Conservation (phyloP, 768 basidiomycete species). For the Crucibulum laeve region DNA sequence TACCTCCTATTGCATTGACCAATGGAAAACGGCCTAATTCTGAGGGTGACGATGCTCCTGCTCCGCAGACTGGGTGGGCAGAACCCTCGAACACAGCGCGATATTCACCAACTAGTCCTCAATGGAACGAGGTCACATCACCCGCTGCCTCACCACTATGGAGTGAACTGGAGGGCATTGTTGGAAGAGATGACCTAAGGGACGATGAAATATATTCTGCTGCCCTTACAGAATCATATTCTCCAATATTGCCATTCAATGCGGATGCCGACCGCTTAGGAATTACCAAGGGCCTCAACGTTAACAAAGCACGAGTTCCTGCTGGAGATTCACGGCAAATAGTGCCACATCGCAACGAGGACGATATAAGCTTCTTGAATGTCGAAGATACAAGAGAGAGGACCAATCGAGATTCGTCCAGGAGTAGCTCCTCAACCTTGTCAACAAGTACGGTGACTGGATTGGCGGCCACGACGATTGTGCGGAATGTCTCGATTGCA, state of each 20-base stretch:
- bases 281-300: not conserved
- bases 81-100: conserved; percentile 1
- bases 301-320: no score
- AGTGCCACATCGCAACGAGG: conserved; percentile 2
- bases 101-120: conserved; percentile 4
- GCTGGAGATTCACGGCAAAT: conserved; percentile 3
- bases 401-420: conserved; percentile 38
- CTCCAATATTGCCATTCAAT: conserved; percentile 19
- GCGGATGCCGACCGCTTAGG: conserved; percentile 5
- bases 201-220: conserved; percentile 15
- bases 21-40: not conserved
- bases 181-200: conserved; percentile 16
- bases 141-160: conserved; percentile 10
- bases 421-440: conserved; percentile 42
- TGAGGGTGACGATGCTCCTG: not conserved
- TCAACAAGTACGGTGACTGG: conserved; percentile 39
- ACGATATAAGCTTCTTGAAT: conserved; percentile 14
- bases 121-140: conserved; percentile 3
- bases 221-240: conserved; percentile 16
- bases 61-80: not conserved
- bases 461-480: conserved; percentile 31
- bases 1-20: not conserved
- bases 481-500: conserved; percentile 42
- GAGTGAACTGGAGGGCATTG: conserved; percentile 13
- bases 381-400: conserved; percentile 9